Percentiles rank a stretch among this genome's conserved stretches.
phyloP scores from a whole-genome alignment of 1,139 yeast species.

The Candida freyschussii region DNA sequence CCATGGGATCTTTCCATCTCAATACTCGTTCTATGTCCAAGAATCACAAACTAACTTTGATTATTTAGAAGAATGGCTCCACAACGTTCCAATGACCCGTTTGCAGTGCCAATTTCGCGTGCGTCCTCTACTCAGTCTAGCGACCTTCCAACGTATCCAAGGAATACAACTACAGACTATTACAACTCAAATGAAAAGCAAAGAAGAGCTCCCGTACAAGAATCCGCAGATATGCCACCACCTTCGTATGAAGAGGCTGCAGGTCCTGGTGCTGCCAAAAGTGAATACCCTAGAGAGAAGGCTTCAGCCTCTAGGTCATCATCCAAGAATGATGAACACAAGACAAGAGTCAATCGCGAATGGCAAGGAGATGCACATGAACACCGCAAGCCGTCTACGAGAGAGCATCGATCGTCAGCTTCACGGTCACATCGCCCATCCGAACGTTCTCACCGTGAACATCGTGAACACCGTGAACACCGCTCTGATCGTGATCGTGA shows the following conservation, averaged over 20 bases:
- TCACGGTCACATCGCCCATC: conserved; percentile 1
- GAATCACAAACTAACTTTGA: conserved; percentile 1
- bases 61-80: conserved; percentile 25
- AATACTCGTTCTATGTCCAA: neutral
- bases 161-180: conserved; percentile 9
- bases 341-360: conserved; percentile 18
- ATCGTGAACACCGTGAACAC: conserved; percentile 11
- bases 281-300: conserved; percentile 49
- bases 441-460: conserved; percentile 11
- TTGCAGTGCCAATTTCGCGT: conserved; percentile 44
- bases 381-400: too few relatives aligned
- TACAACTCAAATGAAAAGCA: conserved; percentile 21
- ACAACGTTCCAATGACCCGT: conserved; percentile 51
- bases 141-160: conserved; percentile 13
- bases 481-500: conserved; percentile 4
- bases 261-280: conserved; percentile 36
- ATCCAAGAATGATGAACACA: conserved; percentile 15
- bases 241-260: conserved; percentile 73
- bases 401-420: conserved; percentile 1
- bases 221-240: conserved; percentile 32
- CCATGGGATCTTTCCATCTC: neutral
- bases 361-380: conserved; percentile 19
- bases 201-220: conserved; percentile 17
- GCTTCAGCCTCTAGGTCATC: conserved; percentile 11
- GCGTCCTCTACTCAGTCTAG: conserved; percentile 31